Evolutionary conservation across 2,329 filamentous ascomycete genomes (phyloP).

Genomic region (Alternaria longipes): DNA sequence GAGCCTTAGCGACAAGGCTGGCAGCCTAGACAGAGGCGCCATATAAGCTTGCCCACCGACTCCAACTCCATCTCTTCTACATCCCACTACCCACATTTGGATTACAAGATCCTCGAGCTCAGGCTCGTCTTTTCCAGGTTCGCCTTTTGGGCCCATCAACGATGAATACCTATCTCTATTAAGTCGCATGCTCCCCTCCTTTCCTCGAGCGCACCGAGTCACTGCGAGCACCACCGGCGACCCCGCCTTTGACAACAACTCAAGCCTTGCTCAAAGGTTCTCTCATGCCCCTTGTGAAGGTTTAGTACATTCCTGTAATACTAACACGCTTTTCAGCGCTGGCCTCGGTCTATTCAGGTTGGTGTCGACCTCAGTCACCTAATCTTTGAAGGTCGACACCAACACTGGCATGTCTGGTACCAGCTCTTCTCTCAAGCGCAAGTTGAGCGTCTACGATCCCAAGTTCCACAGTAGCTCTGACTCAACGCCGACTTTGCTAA

Average conservation of each 20-base stretch:
- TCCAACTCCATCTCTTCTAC: constrained; percentile 18
- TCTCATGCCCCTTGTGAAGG: not conserved
- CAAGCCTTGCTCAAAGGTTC: constrained; percentile 10
- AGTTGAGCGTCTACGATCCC: constrained; percentile 7
- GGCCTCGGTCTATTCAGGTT: not conserved
- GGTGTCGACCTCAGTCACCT: not conserved
- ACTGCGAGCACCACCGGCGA: not conserved
- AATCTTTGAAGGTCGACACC: not conserved
- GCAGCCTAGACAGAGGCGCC: constrained; percentile 7
- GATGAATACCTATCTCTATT: not conserved
- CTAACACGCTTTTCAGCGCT: not conserved
- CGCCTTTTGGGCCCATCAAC: not conserved
- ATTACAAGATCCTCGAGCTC: not conserved
- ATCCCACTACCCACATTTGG: not conserved
- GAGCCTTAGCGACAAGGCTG: not conserved
- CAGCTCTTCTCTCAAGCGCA: not conserved
- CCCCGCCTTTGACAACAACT: constrained; percentile 17
- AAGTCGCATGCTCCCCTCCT: not conserved
- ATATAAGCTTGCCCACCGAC: constrained; percentile 10
- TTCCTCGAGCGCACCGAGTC: not conserved
- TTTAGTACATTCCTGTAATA: not conserved
- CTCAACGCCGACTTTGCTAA: not conserved
- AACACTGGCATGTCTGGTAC: not conserved
- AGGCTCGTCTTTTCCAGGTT: not conserved
- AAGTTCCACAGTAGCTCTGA: constrained; percentile 30